These are phyloP conservation scores for Pseudocercospora pini-densiflorae DNA, from an alignment of 2,329 filamentous ascomycete genomes.

Conservation along the genomic window DNA sequence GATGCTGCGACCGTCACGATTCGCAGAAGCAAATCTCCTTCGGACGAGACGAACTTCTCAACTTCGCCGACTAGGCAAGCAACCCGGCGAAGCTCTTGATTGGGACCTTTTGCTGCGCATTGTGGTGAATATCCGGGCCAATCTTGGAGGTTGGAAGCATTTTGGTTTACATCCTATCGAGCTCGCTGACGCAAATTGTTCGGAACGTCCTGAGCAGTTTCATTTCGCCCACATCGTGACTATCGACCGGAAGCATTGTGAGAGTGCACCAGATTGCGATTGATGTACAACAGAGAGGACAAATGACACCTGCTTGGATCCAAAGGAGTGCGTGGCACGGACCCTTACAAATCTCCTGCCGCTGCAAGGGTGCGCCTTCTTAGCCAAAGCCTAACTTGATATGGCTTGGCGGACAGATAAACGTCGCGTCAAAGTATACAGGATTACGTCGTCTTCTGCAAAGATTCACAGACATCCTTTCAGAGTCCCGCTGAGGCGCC, in stretches of 20 bases:
- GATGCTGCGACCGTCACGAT: background rate
- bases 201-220: background rate
- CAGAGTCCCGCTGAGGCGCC: background rate
- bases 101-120: background rate
- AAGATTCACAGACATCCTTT: background rate
- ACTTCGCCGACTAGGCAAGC: background rate
- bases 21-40: background rate
- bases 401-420: slow-evolving; percentile 6
- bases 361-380: background rate
- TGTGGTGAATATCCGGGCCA: background rate
- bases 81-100: background rate
- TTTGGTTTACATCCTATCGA: background rate
- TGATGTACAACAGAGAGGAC: background rate
- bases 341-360: background rate
- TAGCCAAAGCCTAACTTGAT: background rate
- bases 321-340: background rate
- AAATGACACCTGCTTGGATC: background rate
- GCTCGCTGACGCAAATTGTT: background rate
- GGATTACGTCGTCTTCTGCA: slow-evolving; percentile 5
- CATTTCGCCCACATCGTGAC: background rate
- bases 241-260: background rate
- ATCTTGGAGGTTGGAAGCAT: background rate
- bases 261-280: background rate
- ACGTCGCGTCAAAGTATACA: background rate
- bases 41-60: background rate